Conservation (phyloP, 768 basidiomycete genomes). For the Astraeus odoratus region DNA sequence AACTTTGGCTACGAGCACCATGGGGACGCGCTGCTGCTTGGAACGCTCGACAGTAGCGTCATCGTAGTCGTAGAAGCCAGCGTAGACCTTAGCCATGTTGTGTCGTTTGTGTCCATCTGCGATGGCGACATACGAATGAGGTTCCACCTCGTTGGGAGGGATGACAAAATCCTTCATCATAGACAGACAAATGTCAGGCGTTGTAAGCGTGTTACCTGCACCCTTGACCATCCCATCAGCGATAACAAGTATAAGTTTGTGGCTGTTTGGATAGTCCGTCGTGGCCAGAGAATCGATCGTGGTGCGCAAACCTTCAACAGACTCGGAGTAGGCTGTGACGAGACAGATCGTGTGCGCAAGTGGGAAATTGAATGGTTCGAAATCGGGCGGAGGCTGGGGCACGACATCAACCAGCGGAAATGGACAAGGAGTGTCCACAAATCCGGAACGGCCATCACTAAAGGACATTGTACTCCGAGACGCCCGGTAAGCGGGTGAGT, state of each 20-base stretch:
- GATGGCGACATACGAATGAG: slow-evolving; percentile 96
- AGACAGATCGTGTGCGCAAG: slow-evolving; percentile 91
- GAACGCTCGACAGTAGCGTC: slow-evolving; percentile 79
- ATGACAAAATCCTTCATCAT: slow-evolving; percentile 98
- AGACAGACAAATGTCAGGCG: slow-evolving; percentile 86
- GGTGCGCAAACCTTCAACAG: slow-evolving; percentile 90
- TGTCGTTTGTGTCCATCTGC: slow-evolving; percentile 99
- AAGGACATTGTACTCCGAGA: slow-evolving; percentile 84
- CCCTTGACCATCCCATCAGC: slow-evolving; percentile 99
- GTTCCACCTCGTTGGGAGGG: slow-evolving; percentile 74
- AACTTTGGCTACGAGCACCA: slow-evolving; percentile 91
- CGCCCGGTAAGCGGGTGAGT: slow-evolving; percentile 59
- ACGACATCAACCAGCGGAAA: slow-evolving; percentile 90
- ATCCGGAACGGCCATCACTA: slow-evolving; percentile 42
- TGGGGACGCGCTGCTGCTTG: slow-evolving; percentile 96
- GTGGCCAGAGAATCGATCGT: slow-evolving; percentile 98
- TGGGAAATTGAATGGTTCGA: slow-evolving; percentile 94
- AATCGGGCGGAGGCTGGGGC: slow-evolving; percentile 86
- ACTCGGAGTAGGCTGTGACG: slow-evolving; percentile 98
- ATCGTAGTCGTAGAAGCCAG: slow-evolving; percentile 96
- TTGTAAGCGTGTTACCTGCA: slow-evolving; percentile 80
- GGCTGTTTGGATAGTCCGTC: slow-evolving; percentile 96
- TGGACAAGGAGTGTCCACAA: slow-evolving; percentile 72
- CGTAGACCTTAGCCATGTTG: slow-evolving; percentile 98
- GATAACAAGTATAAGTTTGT: slow-evolving; percentile 92